Percentiles rank a stretch among this genome's conserved stretches.
phyloP scores from a whole-genome alignment of 2,329 filamentous ascomycete genomes.

The Nemania sp. region DNA sequence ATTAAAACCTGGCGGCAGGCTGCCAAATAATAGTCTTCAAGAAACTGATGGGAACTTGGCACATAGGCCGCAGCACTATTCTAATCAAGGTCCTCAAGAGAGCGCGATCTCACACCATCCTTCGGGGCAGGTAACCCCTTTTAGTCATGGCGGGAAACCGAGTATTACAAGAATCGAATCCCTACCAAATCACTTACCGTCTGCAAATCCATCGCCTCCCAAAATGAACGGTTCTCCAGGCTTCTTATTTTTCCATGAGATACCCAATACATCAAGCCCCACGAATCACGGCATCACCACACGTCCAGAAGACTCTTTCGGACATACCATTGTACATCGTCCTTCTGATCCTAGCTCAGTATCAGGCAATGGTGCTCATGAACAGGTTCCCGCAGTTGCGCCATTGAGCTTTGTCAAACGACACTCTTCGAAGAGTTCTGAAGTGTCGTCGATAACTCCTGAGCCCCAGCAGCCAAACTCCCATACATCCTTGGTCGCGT shows the following conservation, averaged over 20 bases:
- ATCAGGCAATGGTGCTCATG: constrained; percentile 9
- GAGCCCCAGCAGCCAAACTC: constrained; percentile 3
- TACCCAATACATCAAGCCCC: constrained; percentile 16
- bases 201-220: constrained; percentile 18
- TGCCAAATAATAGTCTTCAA: constrained; percentile 6
- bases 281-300: not conserved
- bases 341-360: constrained; percentile 6
- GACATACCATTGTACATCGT: not conserved
- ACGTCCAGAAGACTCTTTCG: not conserved
- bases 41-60: not conserved
- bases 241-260: constrained; percentile 36
- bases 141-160: constrained; percentile 14
- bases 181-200: constrained; percentile 20
- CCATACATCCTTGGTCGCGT: not conserved
- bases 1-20: constrained; percentile 29
- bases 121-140: not conserved
- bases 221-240: constrained; percentile 30
- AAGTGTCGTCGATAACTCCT: constrained; percentile 13
- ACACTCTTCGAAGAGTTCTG: constrained; percentile 24
- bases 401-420: constrained; percentile 32
- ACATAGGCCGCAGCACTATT: not conserved
- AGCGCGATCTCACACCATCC: not conserved
- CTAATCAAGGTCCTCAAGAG: not conserved
- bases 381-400: constrained; percentile 27
- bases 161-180: constrained; percentile 31